Conservation (phyloP, 163 green algal genomes). For the Chloromonas sp. region DNA sequence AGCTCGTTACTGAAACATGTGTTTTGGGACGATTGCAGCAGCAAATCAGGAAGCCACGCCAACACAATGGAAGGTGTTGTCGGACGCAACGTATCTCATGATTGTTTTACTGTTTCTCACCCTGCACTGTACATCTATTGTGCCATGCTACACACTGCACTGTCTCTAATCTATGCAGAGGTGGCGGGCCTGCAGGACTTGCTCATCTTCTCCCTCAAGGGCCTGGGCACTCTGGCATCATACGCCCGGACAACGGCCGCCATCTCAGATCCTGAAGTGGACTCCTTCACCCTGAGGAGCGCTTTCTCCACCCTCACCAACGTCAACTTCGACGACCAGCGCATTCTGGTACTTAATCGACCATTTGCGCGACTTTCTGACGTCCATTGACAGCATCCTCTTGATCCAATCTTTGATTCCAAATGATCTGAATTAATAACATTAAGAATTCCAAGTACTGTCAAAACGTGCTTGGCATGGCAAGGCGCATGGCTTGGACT, state of each 20-base stretch:
- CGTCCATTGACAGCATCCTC: not conserved
- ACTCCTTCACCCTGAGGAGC: constrained; percentile 51
- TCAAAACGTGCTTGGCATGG: too few relatives aligned
- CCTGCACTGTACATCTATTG: too few relatives aligned
- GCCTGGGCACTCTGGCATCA: constrained; percentile 40
- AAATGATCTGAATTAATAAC: not conserved
- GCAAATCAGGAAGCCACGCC: too few relatives aligned
- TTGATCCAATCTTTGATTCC: not conserved
- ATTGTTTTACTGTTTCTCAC: too few relatives aligned
- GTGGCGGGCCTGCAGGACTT: constrained; percentile 54
- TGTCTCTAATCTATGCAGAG: constrained; percentile 12
- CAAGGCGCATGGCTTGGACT: too few relatives aligned
- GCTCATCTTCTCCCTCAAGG: constrained; percentile 51
- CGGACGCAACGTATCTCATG: too few relatives aligned
- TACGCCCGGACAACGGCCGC: constrained; percentile 7
- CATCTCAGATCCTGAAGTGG: constrained; percentile 18
- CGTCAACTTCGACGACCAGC: constrained; percentile 46
- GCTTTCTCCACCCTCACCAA: constrained; percentile 74
- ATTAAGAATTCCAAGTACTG: too few relatives aligned
- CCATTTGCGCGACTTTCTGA: not conserved
- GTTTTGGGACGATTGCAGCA: too few relatives aligned
- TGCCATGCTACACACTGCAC: too few relatives aligned
- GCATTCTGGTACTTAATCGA: not conserved
- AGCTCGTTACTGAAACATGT: too few relatives aligned
- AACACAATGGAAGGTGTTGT: too few relatives aligned